Base-by-base conservation (phyloP, 768 basidiomycete species). In the Lentinus tigrinus region DNA sequence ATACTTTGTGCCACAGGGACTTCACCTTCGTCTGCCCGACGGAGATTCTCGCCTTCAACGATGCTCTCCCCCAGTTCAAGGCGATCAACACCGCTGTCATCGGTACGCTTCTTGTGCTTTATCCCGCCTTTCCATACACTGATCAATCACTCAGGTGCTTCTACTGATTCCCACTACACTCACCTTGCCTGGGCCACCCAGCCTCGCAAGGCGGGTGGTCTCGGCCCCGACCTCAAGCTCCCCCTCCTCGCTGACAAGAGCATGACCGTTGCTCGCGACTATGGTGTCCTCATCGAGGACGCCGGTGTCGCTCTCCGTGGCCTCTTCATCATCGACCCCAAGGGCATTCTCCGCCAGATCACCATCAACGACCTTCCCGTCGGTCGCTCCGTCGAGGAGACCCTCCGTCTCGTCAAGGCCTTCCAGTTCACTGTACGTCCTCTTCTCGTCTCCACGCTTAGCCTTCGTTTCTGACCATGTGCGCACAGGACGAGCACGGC, bases 361-460 rank as follows among this genome's bases (percentile, higher is more conserved):
- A 93, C 91, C 54, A 78, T 96, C 60, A 96, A 96, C 70, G 95
- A 97, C 73, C 82, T 95, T 39, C 92, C 94, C 14, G 93, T 96
- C 48, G 95, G 95, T n/a, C 90, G 95, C 52, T 94, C 92, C 3
- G 94, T 96, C 53, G 93, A 94, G 37, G 95, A 97, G 77, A 95
- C 94, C 1, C 65, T 95, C 52, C 89, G 95, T 58, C 85, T 97
- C 48, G 77, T 97, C 75, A 87, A 95, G 74, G 95, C 95, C 21
- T 95, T 96, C 88, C 93, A 95, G 69, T 93, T 89, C 73, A 85
- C 85, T 13, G 90, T 91, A 68, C 40, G 85, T 77, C 5, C 31
- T 28, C 14, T 3, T 28, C 47, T 47, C 51, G 14, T n/a, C 39
- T 14, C 53, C 44, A n/a, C 54, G 3, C 13, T 51, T 28, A 24